These are phyloP conservation scores for Hygrophorus russula DNA, from an alignment of 768 basidiomycete genomes.

Conservation along the genomic window DNA sequence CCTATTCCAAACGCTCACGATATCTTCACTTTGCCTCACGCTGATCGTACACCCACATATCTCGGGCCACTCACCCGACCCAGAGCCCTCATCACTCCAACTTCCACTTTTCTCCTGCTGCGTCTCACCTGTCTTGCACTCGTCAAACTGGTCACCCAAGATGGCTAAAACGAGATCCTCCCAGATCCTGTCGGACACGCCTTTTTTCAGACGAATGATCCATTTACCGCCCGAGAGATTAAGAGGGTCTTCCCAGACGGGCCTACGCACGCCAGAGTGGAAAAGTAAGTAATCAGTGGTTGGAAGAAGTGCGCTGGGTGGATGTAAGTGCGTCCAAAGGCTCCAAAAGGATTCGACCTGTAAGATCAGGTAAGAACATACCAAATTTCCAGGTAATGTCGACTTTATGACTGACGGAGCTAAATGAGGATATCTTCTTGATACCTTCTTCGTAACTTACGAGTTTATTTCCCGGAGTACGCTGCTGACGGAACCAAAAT, in stretches of 20 bases:
- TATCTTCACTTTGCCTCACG: conserved; percentile 89
- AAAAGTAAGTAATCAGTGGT: conserved; percentile 95
- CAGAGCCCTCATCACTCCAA: conserved; percentile 26
- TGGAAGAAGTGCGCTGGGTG: conserved; percentile 73
- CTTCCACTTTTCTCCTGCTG: conserved; percentile 13
- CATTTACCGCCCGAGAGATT: conserved; percentile 87
- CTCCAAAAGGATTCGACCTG: conserved; percentile 96
- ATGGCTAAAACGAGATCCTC: conserved; percentile 81
- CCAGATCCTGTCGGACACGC: conserved; percentile 84
- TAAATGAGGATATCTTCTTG: conserved; percentile 82
- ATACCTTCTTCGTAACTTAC: conserved; percentile 92
- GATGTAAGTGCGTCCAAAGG: conserved; percentile 81
- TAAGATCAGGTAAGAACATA: neutral
- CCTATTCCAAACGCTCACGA: conserved; percentile 87
- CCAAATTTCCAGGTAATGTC: neutral
- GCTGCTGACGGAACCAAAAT: conserved; percentile 88
- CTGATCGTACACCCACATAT: conserved; percentile 95
- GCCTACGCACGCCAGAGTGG: conserved; percentile 72
- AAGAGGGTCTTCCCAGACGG: conserved; percentile 93
- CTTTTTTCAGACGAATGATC: conserved; percentile 89
- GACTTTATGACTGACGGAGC: conserved; percentile 45
- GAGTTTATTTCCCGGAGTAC: conserved; percentile 81
- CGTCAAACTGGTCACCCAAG: conserved; percentile 85
- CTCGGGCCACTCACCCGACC: conserved; percentile 51
- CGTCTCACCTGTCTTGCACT: conserved; percentile 36